Evolutionary conservation across 768 basidiomycete genomes (phyloP), one percentile per base, ranked within the genome.

Genomic region (Pisolithus tinctorius): DNA sequence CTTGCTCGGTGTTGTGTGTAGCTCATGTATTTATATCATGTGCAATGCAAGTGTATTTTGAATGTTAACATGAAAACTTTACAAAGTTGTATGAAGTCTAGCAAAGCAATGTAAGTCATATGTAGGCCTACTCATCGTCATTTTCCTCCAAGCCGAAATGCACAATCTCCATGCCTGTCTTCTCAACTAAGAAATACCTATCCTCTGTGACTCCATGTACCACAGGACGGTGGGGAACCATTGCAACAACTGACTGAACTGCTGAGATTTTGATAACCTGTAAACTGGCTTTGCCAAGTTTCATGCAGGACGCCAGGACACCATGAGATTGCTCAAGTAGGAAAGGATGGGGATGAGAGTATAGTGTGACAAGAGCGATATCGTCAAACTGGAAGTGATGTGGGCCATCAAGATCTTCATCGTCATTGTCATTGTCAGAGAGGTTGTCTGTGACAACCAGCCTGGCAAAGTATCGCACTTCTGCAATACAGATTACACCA

Each of bases 321-420:
- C 48, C 14, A 14, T 13, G 30, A 1, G n/a, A 56, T 0, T 27
- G 14, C 5, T 36, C 5, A 1, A 58, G 47, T 6, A 67, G 42
- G 1, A 43, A 17, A 0, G 23, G 10, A 37, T 67, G 53, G 0
- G 65, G 64, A 3, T 25, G 13, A 67, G 14, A 8, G 63, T 62
- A n/a, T n/a, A n/a, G n/a, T n/a, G n/a, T n/a, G n/a, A n/a, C n/a
- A n/a, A n/a, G n/a, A n/a, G n/a, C n/a, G 14, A 66, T 6, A 40
- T 40, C 6, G 11, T 16, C 39, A 40, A 40, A 40, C 6, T 13
- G 13, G n/a, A n/a, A n/a, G 5, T 27, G 27, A 27, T 40, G 1
- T 13, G 11, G 39, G 39, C 10, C 1, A 20, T 40, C 16, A 13
- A n/a, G 16, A 16, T n/a, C 39, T 40, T n/a, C 39, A 40, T 40